These are phyloP conservation scores for Lyophyllum semitale DNA, from an alignment of 768 basidiomycete species.

Conservation along the genomic window DNA sequence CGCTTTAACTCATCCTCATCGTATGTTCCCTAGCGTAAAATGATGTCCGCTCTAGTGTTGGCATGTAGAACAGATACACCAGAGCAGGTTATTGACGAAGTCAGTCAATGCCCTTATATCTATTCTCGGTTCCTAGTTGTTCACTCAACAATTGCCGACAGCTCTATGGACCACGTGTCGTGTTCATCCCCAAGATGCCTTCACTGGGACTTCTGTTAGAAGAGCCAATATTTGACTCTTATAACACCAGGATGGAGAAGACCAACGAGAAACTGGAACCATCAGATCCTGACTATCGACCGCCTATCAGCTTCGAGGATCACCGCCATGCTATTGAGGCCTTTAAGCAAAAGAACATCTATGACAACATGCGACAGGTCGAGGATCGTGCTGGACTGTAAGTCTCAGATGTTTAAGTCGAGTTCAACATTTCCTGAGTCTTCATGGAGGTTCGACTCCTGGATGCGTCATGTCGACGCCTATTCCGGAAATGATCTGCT, in stretches of 20 bases:
- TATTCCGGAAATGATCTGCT: conserved; percentile 79
- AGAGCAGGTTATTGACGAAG: conserved; percentile 72
- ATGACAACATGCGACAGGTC: conserved; percentile 80
- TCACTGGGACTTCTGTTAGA: conserved; percentile 92
- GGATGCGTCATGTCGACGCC: conserved; percentile 74
- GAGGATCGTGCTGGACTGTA: conserved; percentile 81
- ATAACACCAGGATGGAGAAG: conserved; percentile 59
- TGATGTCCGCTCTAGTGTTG: conserved; percentile 89
- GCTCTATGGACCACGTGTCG: conserved; percentile 77
- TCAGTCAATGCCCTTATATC: conserved; percentile 21
- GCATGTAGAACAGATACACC: conserved; percentile 78
- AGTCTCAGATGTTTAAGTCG: conserved; percentile 30
- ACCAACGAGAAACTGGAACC: conserved; percentile 55
- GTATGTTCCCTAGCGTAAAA: conserved; percentile 77
- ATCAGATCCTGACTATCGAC: conserved; percentile 63
- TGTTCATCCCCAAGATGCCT: conserved; percentile 94
- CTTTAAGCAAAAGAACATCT: conserved; percentile 88
- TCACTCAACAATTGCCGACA: conserved; percentile 19
- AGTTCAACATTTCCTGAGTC: conserved; percentile 2
- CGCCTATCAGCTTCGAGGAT: conserved; percentile 69
- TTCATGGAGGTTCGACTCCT: conserved; percentile 81
- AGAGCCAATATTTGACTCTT: conserved; percentile 78
- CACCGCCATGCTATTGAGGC: conserved; percentile 68
- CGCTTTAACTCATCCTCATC: conserved; percentile 12
- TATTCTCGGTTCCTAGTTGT: neutral